Evolutionary conservation across 257 asterid species (phyloP), one percentile per base, ranked within the genome.

Genomic region (Solanum peruvianum): DNA sequence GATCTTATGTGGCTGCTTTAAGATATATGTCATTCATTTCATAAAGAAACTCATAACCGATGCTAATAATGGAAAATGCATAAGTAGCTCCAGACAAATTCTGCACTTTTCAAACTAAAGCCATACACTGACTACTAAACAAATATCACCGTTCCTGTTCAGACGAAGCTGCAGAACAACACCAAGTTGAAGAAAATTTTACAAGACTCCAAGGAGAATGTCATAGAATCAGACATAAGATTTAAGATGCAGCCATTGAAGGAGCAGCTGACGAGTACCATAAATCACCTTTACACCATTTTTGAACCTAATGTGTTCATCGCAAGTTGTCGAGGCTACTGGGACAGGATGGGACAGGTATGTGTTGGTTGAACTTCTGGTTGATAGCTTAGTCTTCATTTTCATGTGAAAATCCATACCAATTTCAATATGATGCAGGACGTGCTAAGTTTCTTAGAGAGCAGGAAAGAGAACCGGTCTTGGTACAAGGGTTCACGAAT

Each of bases 291-390:
- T 78, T 90, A 92, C 31, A 87, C 88, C 87, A 88, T 88, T 47
- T 89, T 92, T 41, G 93, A 86, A 10, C 87, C 93, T 29, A 92
- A 89, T 49, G 93, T 92, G 6, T 92, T 92, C 37, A 87, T 92
- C 14, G 91, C 93, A 73, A 86, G 89, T 31, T 92, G 93, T 80
- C 92, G 94, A 37, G 93, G 94, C 15, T 92, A 86, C 77, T 92
- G 94, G 94, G 94, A 91, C 81, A 92, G 89, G 86, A 91, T 90
- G 92, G 94, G 94, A 47, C 93, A 89, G 92, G 94, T 92, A 20
- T 47, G 85, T 81, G 60, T 39, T 39, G 82, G 56, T 81, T 49
- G 21, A 81, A 49, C 45, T 52, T 31, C 13, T 6, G 20, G 4
- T 49, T 81, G 44, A 49, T 31, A 29, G 69, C 70, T 81, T 81